Base-by-base conservation (phyloP, 2,329 filamentous ascomycete genomes). In the Calonectria honghensis region DNA sequence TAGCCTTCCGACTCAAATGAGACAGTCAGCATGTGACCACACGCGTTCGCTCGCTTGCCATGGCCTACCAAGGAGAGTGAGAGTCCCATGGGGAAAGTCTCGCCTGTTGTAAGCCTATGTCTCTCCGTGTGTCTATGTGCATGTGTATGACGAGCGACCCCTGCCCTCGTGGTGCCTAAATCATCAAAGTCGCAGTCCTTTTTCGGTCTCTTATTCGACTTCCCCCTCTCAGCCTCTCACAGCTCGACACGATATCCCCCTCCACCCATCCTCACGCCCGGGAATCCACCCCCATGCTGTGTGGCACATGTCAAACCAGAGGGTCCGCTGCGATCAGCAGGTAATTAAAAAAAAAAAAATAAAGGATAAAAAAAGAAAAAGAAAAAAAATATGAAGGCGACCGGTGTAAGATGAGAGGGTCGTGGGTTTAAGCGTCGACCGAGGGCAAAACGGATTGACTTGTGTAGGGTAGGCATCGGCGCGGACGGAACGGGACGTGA, bases 241-340 rank as follows among this genome's bases (percentile, higher is more conserved):
- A 82, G 80, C 64, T 74, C 78, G 82, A 83, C 82, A 83, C 82
- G 82, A 83, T 75, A 79, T 68, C 75, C 31, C 66, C 54, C 66
- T 77, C 75, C 71, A 72, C 77, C 54, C 68, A 54, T 61, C 72
- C 32, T 48, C 18, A 18, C 32, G 27, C 39, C 39, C 35, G 13
- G 18, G 51, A 35, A 37, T 66, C 57, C 65, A 72, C 73, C 61
- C 32, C 63, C 66, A 31, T 35, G 27, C 64, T 73, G 73, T 79
- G 78, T 81, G 77, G 78, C 79, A 80, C 79, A 79, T 76, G 76
- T 73, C 64, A 67, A 73, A 64, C 57, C 69, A 29, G 68, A 54
- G 51, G 51, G 16, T 31, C 51, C 27, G 27, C 27, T 6, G 16
- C 57, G 57, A 54, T 39, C 57, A 66, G 41, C 63, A 50, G 69